Evolutionary conservation across 305 asterid genomes (phyloP).

Genomic region (Caryopteris hybrid): DNA sequence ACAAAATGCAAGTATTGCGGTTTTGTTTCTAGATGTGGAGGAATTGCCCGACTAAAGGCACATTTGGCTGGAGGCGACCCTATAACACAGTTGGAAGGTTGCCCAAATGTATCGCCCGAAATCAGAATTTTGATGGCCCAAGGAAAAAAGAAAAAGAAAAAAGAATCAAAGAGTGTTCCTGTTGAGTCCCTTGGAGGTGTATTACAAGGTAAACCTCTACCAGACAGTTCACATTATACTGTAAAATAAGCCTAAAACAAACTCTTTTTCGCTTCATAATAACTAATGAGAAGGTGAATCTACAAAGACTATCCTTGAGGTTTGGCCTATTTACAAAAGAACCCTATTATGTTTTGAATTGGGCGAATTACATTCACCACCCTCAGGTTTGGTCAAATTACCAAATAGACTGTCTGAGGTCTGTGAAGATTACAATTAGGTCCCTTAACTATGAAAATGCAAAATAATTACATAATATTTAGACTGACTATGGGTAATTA

Average conservation of each 20-base stretch:
- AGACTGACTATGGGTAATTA: too few species aligned
- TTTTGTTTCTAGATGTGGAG: conserved; percentile 44
- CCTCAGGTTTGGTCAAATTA: too few species aligned
- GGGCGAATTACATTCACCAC: too few species aligned
- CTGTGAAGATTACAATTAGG: too few species aligned
- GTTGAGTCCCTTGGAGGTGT: conserved; percentile 2
- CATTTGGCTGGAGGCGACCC: conserved; percentile 53
- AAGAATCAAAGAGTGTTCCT: conserved; percentile 13
- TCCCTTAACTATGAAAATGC: too few species aligned
- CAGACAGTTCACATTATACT: not conserved
- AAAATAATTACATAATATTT: too few species aligned
- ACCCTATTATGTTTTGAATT: too few species aligned
- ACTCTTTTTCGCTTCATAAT: not conserved
- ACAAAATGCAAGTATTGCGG: conserved; percentile 44
- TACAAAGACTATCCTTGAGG: too few species aligned
- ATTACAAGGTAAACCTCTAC: conserved; percentile 25
- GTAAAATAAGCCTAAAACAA: not conserved
- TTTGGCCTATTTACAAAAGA: too few species aligned
- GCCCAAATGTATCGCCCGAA: conserved; percentile 38
- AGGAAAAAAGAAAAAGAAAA: conserved; percentile 17
- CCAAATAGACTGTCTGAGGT: too few species aligned
- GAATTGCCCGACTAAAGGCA: conserved; percentile 35
- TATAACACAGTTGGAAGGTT: conserved; percentile 29
- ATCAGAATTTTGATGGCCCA: conserved; percentile 26
- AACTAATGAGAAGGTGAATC: too few species aligned